Evolutionary conservation across 371 early-diverging fungal genomes (phyloP), one percentile per base, ranked within the genome.

Genomic region (Mucor racemosus): DNA sequence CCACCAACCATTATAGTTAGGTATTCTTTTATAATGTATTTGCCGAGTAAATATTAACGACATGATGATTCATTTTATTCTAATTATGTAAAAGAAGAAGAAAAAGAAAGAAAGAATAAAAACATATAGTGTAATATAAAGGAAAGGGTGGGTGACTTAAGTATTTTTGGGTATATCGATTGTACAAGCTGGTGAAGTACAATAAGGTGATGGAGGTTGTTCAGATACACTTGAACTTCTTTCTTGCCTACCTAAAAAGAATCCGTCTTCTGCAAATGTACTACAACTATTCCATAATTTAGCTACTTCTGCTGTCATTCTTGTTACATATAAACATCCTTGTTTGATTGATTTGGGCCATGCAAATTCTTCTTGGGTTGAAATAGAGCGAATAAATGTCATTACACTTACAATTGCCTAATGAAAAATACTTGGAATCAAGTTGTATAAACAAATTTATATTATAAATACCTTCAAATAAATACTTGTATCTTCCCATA

Each of bases 251-350:
- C 73, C 76, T 15, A 76, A 56, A 50, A 68, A 67, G 40, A 72
- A 76, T 0, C 77, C 79, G 42, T 81, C 76, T 42, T 78, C 69
- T 17, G 73, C 77, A 73, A 79, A 79, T 4, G 71, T 71, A 19
- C 78, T 77, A 17, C 61, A 57, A 33, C 61, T 71, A 60, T 80
- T 82, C 82, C 82, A 82, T 39, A 75, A 34, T 48, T 74, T 76
- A n/a, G 83, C 83, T 39, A 82, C 80, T 59, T 82, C 83, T 9
- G 83, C 76, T 4, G 83, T 80, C 41, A 82, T 77, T n/a, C 83
- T 63, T 1, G 83, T 82, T 10, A 82, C 77, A 60, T 82, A 78
- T 8, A 78, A 54, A 65, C 78, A 80, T 2, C 80, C 80, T 64
- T 82, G 83, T 54, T 78, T 80, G 31, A 82, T 71, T 7, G 79